A percentile compares a stretch with the other conserved stretches of the same genome.
These are phyloP conservation scores for Aspergillus nidulans DNA, from an alignment of 495 filamentous ascomycete genomes.

Conservation along the genomic window DNA sequence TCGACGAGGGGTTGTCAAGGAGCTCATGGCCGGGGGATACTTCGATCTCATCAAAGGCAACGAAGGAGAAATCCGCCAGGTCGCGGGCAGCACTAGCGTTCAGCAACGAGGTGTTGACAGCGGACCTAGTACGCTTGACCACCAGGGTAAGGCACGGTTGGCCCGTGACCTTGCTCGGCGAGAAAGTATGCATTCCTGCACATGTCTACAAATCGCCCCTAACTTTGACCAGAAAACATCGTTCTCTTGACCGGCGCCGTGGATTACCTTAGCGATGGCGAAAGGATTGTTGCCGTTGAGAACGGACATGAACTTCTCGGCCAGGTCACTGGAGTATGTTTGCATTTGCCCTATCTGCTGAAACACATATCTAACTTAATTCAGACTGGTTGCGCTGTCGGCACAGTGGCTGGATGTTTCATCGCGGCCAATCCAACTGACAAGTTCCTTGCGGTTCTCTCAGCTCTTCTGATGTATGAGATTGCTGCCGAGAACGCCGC, in stretches of 20 bases:
- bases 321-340: conserved; percentile 68
- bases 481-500: conserved; percentile 77
- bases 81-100: conserved; percentile 48
- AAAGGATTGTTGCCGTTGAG: conserved; percentile 55
- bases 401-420: conserved; percentile 73
- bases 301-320: conserved; percentile 79
- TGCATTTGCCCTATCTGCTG: not conserved
- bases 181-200: conserved; percentile 42
- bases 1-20: conserved; percentile 64
- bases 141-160: conserved; percentile 53
- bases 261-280: conserved; percentile 78
- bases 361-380: not conserved
- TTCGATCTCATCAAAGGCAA: conserved; percentile 94
- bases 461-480: conserved; percentile 75
- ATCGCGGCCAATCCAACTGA: conserved; percentile 57
- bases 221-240: conserved; percentile 46
- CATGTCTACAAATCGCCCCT: too few relatives aligned
- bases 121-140: conserved; percentile 51
- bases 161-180: conserved; percentile 61
- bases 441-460: conserved; percentile 62
- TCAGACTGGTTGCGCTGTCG: conserved; percentile 76
- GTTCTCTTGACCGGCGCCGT: conserved; percentile 80
- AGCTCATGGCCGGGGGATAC: conserved; percentile 68
- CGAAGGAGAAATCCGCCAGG: conserved; percentile 79
- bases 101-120: conserved; percentile 89